Percentiles rank a stretch among this genome's conserved stretches.
These are phyloP conservation scores for Kalaharituber pfeilii DNA, from an alignment of 2,329 filamentous ascomycete genomes.

Conservation along the genomic window DNA sequence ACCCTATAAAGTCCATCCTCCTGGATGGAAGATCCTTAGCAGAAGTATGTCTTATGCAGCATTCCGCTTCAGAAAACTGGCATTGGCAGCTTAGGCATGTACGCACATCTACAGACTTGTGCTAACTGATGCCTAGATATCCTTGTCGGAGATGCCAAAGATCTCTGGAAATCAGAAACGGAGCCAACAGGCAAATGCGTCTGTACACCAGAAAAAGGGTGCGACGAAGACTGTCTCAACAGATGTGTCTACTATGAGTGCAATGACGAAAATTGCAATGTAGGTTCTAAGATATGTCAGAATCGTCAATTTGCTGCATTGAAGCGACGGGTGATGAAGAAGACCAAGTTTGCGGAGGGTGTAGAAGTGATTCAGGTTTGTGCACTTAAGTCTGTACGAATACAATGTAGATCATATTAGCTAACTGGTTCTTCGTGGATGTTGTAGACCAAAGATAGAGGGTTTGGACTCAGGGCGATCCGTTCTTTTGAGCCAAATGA, in stretches of 20 bases:
- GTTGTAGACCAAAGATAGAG: slow-evolving; percentile 57
- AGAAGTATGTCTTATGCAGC: slow-evolving; percentile 47
- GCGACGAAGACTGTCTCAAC: slow-evolving; percentile 82
- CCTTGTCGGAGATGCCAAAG: slow-evolving; percentile 68
- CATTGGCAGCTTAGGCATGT: not conserved
- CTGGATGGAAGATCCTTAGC: slow-evolving; percentile 81
- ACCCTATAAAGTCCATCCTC: slow-evolving; percentile 53
- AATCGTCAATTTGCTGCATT: slow-evolving; percentile 81
- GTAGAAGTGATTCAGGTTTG: slow-evolving; percentile 63
- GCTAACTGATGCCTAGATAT: slow-evolving; percentile 42
- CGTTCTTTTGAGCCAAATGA: slow-evolving; percentile 73
- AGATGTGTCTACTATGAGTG: slow-evolving; percentile 96
- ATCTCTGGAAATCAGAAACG: slow-evolving; percentile 64
- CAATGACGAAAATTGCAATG: slow-evolving; percentile 70
- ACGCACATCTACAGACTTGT: not conserved
- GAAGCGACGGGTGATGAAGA: slow-evolving; percentile 53
- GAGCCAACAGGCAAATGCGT: slow-evolving; percentile 62
- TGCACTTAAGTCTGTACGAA: not conserved
- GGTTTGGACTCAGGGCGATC: slow-evolving; percentile 81
- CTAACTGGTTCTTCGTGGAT: not conserved
- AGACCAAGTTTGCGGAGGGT: slow-evolving; percentile 76
- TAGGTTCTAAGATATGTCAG: slow-evolving; percentile 54
- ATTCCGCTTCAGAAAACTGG: not conserved
- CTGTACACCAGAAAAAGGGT: slow-evolving; percentile 60
- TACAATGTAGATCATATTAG: not conserved